Conservation (phyloP, 768 basidiomycete species). For the Neoboletus magnificus region DNA sequence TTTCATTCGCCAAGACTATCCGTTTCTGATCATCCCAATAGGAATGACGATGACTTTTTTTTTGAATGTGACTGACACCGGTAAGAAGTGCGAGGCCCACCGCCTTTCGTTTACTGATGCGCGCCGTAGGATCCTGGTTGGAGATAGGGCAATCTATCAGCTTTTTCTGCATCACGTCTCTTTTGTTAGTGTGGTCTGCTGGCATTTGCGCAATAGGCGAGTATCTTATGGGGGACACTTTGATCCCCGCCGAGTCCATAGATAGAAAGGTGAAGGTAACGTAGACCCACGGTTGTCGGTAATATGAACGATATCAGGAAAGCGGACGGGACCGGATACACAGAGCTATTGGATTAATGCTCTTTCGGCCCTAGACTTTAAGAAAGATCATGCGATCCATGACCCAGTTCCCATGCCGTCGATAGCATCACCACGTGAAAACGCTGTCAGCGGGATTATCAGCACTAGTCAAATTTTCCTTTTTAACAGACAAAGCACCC, state of each 20-base stretch:
- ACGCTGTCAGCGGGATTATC: background rate
- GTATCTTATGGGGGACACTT: conserved; percentile 50
- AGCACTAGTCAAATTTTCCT: background rate
- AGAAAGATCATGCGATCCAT: background rate
- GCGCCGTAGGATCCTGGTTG: conserved; percentile 68
- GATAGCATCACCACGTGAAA: background rate
- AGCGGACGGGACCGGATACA: conserved; percentile 1
- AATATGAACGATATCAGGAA: conserved; percentile 1
- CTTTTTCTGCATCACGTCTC: conserved; percentile 81
- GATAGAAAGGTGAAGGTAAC: conserved; percentile 21
- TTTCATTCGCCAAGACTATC: background rate
- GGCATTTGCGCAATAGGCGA: conserved; percentile 74
- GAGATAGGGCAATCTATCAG: conserved; percentile 88
- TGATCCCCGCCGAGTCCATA: conserved; percentile 19
- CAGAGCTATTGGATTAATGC: background rate
- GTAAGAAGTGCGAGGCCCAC: conserved; percentile 32
- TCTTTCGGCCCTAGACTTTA: background rate
- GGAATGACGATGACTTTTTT: conserved; percentile 86
- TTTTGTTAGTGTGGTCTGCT: conserved; percentile 76
- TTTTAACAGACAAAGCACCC: conserved; percentile 1
- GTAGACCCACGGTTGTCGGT: conserved; percentile 26
- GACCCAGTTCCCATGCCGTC: background rate
- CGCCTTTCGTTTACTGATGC: conserved; percentile 2
- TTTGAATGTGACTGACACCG: conserved; percentile 77
- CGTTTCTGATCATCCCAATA: conserved; percentile 24